phyloP scores from a whole-genome alignment of 2,329 filamentous ascomycete species.

The Raffaelea deltoideospora region DNA sequence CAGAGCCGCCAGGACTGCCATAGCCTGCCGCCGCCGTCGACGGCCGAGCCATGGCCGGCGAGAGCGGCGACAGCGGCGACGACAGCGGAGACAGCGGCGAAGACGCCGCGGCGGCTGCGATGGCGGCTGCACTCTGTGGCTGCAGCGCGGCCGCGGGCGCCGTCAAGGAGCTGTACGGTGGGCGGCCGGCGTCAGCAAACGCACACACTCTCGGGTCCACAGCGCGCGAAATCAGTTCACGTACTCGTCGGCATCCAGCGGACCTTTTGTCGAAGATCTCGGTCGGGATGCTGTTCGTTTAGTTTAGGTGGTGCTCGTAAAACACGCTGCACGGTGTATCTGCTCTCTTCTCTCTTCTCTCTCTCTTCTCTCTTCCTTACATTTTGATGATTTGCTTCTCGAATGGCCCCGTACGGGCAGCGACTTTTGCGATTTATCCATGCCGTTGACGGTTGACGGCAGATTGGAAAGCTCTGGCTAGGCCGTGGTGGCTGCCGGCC shows the following conservation, averaged over 20 bases:
- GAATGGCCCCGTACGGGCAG: conserved; percentile 14
- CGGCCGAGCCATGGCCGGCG: no score
- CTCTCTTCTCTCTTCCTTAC: conserved; percentile 13
- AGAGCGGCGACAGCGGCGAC: conserved; percentile 1
- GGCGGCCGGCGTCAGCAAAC: no score
- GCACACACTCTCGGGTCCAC: no score
- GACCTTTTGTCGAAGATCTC: conserved; percentile 60
- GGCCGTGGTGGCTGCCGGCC: background rate
- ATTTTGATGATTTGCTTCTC: conserved; percentile 22
- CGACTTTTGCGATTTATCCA: conserved; percentile 8
- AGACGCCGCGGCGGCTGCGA: conserved; percentile 9
- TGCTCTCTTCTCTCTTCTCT: background rate
- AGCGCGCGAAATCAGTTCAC: conserved; percentile 14
- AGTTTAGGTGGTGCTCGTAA: no score
- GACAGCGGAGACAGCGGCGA: conserved; percentile 5
- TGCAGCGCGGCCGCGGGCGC: conserved; percentile 9
- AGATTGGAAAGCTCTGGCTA: background rate
- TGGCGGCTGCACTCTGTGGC: conserved; percentile 6
- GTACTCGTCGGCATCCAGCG: conserved; percentile 63
- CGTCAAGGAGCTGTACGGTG: conserved; percentile 12
- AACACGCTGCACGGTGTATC: conserved; percentile 1
- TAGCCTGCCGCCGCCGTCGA: no score
- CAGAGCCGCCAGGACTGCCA: no score
- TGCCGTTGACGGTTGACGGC: no score
- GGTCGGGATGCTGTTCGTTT: conserved; percentile 39